Base-by-base conservation (phyloP, 1,139 yeast species). In the Torulaspora globosa region DNA sequence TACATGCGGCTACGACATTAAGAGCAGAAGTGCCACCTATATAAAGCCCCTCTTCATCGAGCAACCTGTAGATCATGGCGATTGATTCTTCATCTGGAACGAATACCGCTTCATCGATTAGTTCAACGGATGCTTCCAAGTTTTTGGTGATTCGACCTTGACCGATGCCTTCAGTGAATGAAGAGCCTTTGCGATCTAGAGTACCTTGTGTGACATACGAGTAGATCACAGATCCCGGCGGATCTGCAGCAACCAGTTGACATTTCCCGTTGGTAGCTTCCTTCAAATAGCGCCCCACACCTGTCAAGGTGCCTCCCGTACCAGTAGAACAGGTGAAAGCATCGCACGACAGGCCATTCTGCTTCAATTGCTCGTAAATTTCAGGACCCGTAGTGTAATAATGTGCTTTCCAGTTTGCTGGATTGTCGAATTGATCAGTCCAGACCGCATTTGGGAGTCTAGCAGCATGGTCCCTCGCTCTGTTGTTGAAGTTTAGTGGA, bases 121-220 rank as follows among this genome's bases (percentile, higher is more conserved):
- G 60, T 14, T 75, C 82, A 28, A 88, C 68, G 53, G 87, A 96
- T 31, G 81, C 86, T 33, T 73, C 72, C 67, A 89, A 75, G 65
- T 89, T 89, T 52, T 79, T 84, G 7, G 97, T 89, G 57, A 89
- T 84, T 58, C 97, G 76, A 39, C 96, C 96, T 68, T 89, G 97
- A 30, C 97, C 97, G 68, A 89, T 87, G 33, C 97, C 97, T 69
- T 89, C 97, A 14, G 96, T 89, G 67, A 90, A 88, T 1, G 95
- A 84, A 2, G 85, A 77, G 23, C 96, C 96, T 2, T 79, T 78
- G 57, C 89, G 75, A 31, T 77, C 79, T 57, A 78, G 68, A 16
- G 89, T 88, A 12, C 79, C 78, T 8, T 84, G 74, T 52, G 77
- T 79, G 52, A 89, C 79, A 62, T 83, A 88, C 10, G 89, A 79